Evolutionary conservation across 768 basidiomycete species (phyloP), one percentile per base, ranked within the genome.

Genomic region (Suillus placidus): DNA sequence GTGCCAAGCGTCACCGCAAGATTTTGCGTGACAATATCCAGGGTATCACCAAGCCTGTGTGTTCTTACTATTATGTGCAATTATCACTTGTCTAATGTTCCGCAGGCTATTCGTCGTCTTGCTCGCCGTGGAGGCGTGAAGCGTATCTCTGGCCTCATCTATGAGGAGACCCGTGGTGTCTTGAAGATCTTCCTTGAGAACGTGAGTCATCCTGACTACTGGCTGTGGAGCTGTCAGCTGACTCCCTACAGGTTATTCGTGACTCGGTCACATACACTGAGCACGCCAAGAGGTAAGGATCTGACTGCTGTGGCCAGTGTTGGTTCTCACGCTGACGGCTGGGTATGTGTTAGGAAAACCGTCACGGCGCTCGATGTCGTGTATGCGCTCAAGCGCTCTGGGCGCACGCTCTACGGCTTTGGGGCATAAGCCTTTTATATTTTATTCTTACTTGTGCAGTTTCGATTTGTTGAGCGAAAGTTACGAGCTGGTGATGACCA

Each of bases 181-280:
- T 83, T 95, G 75, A 95, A 94, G 81, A 92, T 94, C 72, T 94
- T 93, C 86, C 83, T 93, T 20, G 91, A 93, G 80, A 91, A 90
- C 67, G 88, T 88, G 70, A 74, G 90, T 84, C 76, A 84, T 74
- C 6, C 67, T 52, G 37, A 62, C 32, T 20, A 42, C 52, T 13
- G 67, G 26, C 42, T 14, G 34, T 42, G 51, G 62, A 54, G 49
- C n/a, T 32, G 49, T 57, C 42, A 37, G 30, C 60, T 72, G 62
- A 68, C 64, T 67, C 56, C 26, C n/a, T 20, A 58, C 70, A 92
- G 91, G 90, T 94, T 72, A 94, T 95, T 73, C 89, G 93, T 71
- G 93, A 95, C 81, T 93, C 92, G 2, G 93, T 95, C 70, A 95
- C 93, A 61, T 95, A 95, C 83, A 95, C 94, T 45, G 93, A 95